phyloP scores from a whole-genome alignment of 176 grass and related monocot genomes.

The Phoenix dactylifera region DNA sequence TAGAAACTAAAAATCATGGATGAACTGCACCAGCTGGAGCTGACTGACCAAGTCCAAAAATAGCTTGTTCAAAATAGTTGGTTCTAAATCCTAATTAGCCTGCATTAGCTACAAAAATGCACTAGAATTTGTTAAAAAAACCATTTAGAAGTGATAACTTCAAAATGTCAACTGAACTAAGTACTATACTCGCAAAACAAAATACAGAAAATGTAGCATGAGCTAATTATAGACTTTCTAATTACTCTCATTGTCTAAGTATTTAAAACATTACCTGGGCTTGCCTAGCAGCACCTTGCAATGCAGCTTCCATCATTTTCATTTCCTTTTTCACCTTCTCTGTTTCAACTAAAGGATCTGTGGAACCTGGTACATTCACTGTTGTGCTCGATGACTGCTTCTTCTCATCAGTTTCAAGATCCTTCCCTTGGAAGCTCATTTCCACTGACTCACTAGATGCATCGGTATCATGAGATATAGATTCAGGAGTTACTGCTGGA shows the following conservation, averaged over 20 bases:
- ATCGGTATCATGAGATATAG: constrained; percentile 11
- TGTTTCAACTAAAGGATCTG: constrained; percentile 34
- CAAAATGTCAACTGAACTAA: too few relatives aligned
- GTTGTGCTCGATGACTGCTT: constrained; percentile 24
- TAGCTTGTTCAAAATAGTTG: too few relatives aligned
- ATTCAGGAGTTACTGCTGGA: constrained; percentile 25
- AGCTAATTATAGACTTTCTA: too few relatives aligned
- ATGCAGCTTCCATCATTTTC: constrained; percentile 99
- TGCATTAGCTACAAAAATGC: too few relatives aligned
- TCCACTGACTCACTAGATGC: constrained; percentile 26
- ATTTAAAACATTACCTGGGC: constrained; percentile 55
- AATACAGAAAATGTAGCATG: too few relatives aligned
- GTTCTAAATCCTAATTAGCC: too few relatives aligned
- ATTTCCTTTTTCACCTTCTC: constrained; percentile 84
- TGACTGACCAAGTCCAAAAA: too few relatives aligned
- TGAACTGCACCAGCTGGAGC: too few relatives aligned
- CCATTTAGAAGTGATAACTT: too few relatives aligned
- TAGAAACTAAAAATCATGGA: too few relatives aligned
- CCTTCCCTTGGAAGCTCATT: constrained; percentile 20
- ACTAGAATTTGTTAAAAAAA: too few relatives aligned
- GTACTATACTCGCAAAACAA: too few relatives aligned
- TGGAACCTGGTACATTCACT: constrained; percentile 29
- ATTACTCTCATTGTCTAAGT: neutral
- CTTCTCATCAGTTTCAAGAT: constrained; percentile 34
- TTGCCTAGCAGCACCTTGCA: constrained; percentile 98